Evolutionary conservation across 306 rosid genomes (phyloP), one percentile per base, ranked within the genome.

Genomic region (Quercus cerris): DNA sequence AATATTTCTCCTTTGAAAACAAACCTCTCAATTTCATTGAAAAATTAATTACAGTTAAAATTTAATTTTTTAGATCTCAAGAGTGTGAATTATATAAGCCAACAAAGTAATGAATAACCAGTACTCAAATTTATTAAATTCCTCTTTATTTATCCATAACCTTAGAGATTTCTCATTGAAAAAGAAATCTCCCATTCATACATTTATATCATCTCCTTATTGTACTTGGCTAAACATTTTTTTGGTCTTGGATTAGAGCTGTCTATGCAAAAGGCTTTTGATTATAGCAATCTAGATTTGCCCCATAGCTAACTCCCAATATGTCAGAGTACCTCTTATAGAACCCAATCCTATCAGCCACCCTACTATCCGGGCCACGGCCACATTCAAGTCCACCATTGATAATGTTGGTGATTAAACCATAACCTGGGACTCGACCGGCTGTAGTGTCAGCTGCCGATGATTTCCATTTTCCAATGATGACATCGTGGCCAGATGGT

Each of bases 401-500:
- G 18, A 92, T 92, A 11, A 92, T 80, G 79, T 92, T 92, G 2
- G 90, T 90, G 19, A 84, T 78, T 0, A 83, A 70, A 3, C 94
- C 97, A 70, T 81, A 90, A 0, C 93, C 93, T 0, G 87, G 81
- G 5, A 78, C 70, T 3, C 97, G 73, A 10, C 85, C 82, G 0
- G 91, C 92, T 0, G 87, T 33, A 3, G 2, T 54, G 58, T 91
- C 97, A 0, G 73, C 82, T 0, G 14, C 10, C 0, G 93, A 90
- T 0, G 97, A 91, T 11, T 9, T 79, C 94, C 94, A 90, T 15
- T 57, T 35, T 0, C 85, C 87, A 0, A 79, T 78, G 58, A 90
- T 90, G 44, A 90, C 92, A 76, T 90, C 82, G 25, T 90, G 97
- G 73, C 90, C 78, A 0, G 97, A 92, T 0, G 94, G 97, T 77